Evolutionary conservation across 192 early-diverging fungal genomes (phyloP).

Genomic region (Coemansia sp.): DNA sequence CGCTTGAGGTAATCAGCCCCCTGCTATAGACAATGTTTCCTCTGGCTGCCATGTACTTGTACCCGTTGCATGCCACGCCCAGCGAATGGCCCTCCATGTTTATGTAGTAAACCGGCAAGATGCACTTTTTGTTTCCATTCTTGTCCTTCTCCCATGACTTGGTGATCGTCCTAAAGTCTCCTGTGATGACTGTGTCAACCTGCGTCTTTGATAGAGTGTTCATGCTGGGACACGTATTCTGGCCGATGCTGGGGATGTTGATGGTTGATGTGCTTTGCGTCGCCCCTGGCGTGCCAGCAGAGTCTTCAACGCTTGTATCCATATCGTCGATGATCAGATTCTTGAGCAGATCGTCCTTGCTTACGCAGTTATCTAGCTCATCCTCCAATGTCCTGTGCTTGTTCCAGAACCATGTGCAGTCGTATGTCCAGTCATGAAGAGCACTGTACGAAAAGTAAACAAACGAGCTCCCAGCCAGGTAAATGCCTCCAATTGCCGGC

Average conservation of each 20-base stretch:
- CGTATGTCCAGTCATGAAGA: background rate
- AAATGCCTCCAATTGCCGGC: background rate
- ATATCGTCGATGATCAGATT: slow-evolving; percentile 1
- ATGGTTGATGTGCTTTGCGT: background rate
- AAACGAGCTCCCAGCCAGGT: slow-evolving; percentile 3
- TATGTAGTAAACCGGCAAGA: background rate
- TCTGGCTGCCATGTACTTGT: background rate
- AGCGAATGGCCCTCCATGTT: slow-evolving; percentile 3
- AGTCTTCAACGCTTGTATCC: background rate
- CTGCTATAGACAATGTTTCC: slow-evolving; percentile 4
- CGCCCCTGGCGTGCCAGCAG: background rate
- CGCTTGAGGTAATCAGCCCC: background rate
- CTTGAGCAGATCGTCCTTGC: slow-evolving; percentile 3
- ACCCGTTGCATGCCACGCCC: background rate
- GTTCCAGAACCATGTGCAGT: slow-evolving; percentile 7
- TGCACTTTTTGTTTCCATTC: slow-evolving; percentile 4
- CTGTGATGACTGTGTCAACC: background rate
- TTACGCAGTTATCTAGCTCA: background rate
- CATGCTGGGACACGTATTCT: slow-evolving; percentile 1
- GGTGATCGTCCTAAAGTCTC: background rate
- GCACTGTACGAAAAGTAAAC: slow-evolving; percentile 1
- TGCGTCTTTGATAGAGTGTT: background rate
- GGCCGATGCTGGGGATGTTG: background rate
- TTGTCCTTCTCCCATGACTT: slow-evolving; percentile 8
- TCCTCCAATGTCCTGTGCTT: slow-evolving; percentile 4